phyloP scores from a whole-genome alignment of 202 grass and related monocot genomes.

The Bolboschoenoplectus hybrid region DNA sequence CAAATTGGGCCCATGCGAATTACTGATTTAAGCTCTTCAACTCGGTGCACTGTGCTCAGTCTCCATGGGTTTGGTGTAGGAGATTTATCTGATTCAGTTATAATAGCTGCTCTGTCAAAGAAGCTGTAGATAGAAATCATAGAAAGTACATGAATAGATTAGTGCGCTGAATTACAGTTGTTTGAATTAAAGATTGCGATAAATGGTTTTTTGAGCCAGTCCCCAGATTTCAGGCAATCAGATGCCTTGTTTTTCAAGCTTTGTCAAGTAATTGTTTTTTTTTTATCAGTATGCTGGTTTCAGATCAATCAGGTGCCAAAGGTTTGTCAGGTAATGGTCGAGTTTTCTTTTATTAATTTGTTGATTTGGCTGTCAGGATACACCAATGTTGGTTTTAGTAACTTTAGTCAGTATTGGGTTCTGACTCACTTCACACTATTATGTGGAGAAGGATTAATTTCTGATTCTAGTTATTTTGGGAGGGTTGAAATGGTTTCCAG shows the following conservation, averaged over 20 bases:
- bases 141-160: background rate
- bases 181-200: background rate
- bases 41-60: constrained; percentile 82
- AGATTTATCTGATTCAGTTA: constrained; percentile 53
- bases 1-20: constrained; percentile 86
- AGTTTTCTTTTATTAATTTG: background rate
- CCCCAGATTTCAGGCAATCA: constrained; percentile 5
- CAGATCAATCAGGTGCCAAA: background rate
- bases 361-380: background rate
- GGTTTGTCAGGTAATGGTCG: background rate
- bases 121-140: constrained; percentile 44
- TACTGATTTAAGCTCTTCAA: constrained; percentile 77
- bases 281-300: constrained; percentile 3
- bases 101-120: constrained; percentile 70
- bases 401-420: background rate
- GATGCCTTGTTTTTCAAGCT: background rate
- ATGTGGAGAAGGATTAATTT: background rate
- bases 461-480: background rate
- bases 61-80: constrained; percentile 55
- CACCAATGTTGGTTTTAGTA: background rate
- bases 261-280: background rate
- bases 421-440: background rate
- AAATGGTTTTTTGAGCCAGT: background rate
- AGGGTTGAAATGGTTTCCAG: background rate
- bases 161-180: background rate